These are phyloP conservation scores for Hagleromyces aurorensis DNA, from an alignment of 805 yeast genomes.

Conservation along the genomic window DNA sequence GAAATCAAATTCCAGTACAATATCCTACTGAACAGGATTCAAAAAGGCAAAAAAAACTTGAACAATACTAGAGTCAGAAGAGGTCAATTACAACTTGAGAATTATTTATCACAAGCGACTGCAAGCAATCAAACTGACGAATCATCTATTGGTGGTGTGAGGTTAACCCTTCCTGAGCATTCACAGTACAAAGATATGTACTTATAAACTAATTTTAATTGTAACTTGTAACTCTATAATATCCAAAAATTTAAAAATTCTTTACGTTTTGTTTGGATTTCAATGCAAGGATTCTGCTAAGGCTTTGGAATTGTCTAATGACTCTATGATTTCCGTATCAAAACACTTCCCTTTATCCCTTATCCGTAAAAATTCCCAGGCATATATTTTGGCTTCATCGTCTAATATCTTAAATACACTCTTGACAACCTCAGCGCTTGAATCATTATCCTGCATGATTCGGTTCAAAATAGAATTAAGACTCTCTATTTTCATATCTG, in stretches of 20 bases:
- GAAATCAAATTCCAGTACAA: constrained; percentile 24
- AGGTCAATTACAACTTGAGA: constrained; percentile 12
- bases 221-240: no score
- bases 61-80: constrained; percentile 8
- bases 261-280: no score
- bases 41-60: constrained; percentile 14
- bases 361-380: constrained; percentile 26
- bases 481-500: constrained; percentile 54
- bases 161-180: no score
- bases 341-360: constrained; percentile 31
- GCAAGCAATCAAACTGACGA: no score
- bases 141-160: no score
- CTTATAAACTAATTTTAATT: no score
- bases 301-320: no score
- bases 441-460: constrained; percentile 56
- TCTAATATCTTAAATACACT: constrained; percentile 49
- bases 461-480: constrained; percentile 51
- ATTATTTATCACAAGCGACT: constrained; percentile 6
- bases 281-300: no score
- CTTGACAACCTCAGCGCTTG: constrained; percentile 44
- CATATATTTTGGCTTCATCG: constrained; percentile 39
- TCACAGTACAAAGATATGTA: no score
- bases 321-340: no score
- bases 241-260: no score
- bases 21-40: constrained; percentile 19